Percentiles rank a stretch among this genome's conserved stretches.
These are phyloP conservation scores for Aspergillus glaucus DNA, from an alignment of 2,329 filamentous ascomycete genomes.

Conservation along the genomic window DNA sequence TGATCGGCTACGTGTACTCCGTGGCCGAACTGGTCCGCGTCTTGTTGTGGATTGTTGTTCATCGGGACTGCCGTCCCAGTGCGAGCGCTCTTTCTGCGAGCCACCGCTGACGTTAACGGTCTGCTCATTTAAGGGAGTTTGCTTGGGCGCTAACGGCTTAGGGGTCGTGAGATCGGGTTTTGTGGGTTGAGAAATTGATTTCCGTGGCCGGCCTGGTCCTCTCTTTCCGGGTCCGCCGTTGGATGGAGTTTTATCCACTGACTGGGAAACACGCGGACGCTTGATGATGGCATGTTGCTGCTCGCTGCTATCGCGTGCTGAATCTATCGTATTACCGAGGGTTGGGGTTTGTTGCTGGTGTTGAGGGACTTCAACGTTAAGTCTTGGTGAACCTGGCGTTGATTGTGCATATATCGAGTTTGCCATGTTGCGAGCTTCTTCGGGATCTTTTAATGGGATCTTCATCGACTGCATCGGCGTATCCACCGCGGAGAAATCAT, in stretches of 20 bases:
- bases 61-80: constrained; percentile 8
- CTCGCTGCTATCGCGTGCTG: constrained; percentile 1
- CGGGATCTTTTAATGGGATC: constrained; percentile 19
- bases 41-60: constrained; percentile 3
- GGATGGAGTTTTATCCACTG: constrained; percentile 4
- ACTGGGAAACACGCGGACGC: constrained; percentile 22
- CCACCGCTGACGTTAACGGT: constrained; percentile 12
- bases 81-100: constrained; percentile 7
- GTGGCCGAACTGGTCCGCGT: constrained; percentile 5
- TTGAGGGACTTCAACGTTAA: constrained; percentile 12
- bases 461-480: constrained; percentile 14
- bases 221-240: constrained; percentile 8
- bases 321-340: neutral
- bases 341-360: constrained; percentile 6
- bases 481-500: constrained; percentile 20
- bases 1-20: constrained; percentile 13
- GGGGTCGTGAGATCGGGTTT: constrained; percentile 4
- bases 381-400: constrained; percentile 5
- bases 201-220: constrained; percentile 22
- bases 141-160: constrained; percentile 7
- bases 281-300: constrained; percentile 21
- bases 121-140: constrained; percentile 11
- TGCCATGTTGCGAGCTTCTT: constrained; percentile 1
- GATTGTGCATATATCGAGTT: constrained; percentile 5
- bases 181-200: constrained; percentile 16